Conservation (phyloP, 306 rosid genomes). For the Boehmeria nivea region DNA sequence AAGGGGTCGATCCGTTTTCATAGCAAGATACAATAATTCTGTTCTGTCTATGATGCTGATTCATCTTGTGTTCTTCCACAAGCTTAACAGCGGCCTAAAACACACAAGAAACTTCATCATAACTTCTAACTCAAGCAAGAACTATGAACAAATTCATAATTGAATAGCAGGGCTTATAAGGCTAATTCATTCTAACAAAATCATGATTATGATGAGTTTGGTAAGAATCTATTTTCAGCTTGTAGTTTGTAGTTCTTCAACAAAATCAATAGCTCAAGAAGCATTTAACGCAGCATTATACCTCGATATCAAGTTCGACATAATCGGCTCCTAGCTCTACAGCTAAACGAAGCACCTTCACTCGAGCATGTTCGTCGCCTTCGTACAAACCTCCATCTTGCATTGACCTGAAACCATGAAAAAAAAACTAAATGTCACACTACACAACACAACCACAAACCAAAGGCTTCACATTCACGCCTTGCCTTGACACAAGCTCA, state of each 20-base stretch:
- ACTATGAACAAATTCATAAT: too few species aligned
- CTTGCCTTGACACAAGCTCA: background rate
- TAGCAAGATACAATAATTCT: constrained; percentile 39
- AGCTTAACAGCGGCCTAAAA: constrained; percentile 29
- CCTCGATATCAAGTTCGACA: constrained; percentile 39
- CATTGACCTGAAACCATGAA: constrained; percentile 18
- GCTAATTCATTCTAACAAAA: too few species aligned
- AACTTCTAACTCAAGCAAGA: too few species aligned
- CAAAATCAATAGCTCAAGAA: too few species aligned
- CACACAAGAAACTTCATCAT: background rate
- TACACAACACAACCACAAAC: too few species aligned
- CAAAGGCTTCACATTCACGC: background rate
- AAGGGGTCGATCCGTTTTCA: constrained; percentile 33
- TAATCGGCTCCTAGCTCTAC: constrained; percentile 42
- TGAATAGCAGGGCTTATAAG: too few species aligned
- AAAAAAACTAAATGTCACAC: too few species aligned
- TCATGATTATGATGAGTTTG: too few species aligned
- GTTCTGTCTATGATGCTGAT: constrained; percentile 6
- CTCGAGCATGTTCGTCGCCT: constrained; percentile 21
- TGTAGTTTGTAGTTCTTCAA: too few species aligned
- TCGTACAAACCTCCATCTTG: constrained; percentile 30
- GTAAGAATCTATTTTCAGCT: too few species aligned
- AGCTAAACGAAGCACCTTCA: constrained; percentile 29
- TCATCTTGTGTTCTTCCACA: constrained; percentile 16
- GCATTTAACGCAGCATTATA: constrained; percentile 6